Evolutionary conservation across 2,329 filamentous ascomycete genomes (phyloP).

Genomic region (Cladosporium halotolerans): DNA sequence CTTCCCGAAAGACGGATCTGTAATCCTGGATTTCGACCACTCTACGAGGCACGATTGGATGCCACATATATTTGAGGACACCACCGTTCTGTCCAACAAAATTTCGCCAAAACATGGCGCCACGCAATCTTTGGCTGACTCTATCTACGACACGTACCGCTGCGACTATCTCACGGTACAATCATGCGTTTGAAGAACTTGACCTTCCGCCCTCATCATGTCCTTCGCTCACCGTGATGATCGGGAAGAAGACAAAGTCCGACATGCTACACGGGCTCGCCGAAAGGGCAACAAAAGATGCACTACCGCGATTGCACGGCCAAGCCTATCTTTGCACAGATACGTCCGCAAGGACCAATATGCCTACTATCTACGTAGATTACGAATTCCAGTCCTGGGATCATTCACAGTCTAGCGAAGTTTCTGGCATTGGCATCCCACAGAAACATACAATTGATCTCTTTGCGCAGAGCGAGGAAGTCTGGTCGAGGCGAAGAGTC

Average conservation of each 20-base stretch:
- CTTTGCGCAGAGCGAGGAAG: slow-evolving; percentile 1
- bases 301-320: slow-evolving; percentile 1
- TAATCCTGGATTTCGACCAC: background rate
- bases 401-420: background rate
- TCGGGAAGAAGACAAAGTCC: slow-evolving; percentile 1
- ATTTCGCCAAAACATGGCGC: background rate
- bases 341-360: background rate
- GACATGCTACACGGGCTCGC: background rate
- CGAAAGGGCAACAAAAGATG: background rate
- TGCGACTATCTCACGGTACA: background rate
- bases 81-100: background rate
- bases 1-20: background rate
- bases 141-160: background rate
- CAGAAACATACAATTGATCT: slow-evolving; percentile 25
- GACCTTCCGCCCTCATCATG: background rate
- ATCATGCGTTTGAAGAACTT: background rate
- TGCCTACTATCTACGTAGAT: background rate
- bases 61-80: background rate
- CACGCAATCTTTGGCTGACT: slow-evolving; percentile 1
- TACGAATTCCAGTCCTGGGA: slow-evolving; percentile 2
- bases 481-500: slow-evolving; percentile 11
- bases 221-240: slow-evolving; percentile 1
- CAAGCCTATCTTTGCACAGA: slow-evolving; percentile 1
- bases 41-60: background rate
- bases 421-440: background rate